Conservation (phyloP, 176 grass and related monocot genomes). For the Triticum monococcum region DNA sequence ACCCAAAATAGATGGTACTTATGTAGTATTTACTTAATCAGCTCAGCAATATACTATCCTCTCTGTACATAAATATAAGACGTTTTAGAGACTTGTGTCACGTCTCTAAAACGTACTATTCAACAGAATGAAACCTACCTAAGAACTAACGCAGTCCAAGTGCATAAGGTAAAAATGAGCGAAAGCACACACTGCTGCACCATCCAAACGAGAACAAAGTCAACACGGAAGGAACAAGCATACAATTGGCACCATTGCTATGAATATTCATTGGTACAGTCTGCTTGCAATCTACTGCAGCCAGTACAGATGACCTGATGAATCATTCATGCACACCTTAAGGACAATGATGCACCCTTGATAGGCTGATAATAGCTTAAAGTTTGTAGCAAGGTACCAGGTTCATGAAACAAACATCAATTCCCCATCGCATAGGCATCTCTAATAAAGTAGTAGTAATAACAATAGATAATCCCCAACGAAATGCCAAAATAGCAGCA, state of each 20-base stretch:
- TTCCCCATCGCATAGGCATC: slow-evolving; percentile 27
- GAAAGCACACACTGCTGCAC: background rate
- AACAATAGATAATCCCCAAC: slow-evolving; percentile 35
- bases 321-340: slow-evolving; percentile 10
- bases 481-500: slow-evolving; percentile 41
- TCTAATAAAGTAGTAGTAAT: slow-evolving; percentile 9
- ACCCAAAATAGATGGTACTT: background rate
- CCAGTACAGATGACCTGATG: background rate
- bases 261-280: background rate
- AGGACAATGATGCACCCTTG: background rate
- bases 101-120: background rate
- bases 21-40: background rate
- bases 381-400: slow-evolving; percentile 29
- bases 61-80: no score
- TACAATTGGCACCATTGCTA: background rate
- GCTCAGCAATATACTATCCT: background rate
- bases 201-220: slow-evolving; percentile 1
- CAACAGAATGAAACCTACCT: background rate
- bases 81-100: no score
- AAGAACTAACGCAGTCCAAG: background rate
- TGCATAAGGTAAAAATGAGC: background rate
- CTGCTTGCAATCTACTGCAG: background rate
- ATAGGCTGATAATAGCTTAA: slow-evolving; percentile 7
- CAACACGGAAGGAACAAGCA: background rate
- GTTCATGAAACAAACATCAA: slow-evolving; percentile 36